phyloP scores from a whole-genome alignment of 345 rosid genomes.

The Boechera retrofracta region DNA sequence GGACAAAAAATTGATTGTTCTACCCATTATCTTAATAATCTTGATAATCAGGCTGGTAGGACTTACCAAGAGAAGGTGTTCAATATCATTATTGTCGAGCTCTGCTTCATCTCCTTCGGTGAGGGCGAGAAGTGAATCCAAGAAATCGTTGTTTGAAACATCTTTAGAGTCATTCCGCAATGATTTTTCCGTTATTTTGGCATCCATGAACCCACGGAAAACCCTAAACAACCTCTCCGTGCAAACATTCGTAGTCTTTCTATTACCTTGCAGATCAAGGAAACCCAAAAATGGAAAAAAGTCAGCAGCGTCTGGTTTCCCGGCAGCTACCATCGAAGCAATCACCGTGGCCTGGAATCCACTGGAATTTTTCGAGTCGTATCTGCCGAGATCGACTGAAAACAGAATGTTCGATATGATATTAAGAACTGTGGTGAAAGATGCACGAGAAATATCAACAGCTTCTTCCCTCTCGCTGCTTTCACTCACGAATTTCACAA shows the following conservation, averaged over 20 bases:
- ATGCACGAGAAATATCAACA: constrained; percentile 34
- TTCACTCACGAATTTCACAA: constrained; percentile 25
- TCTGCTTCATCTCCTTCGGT: constrained; percentile 26
- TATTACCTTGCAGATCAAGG: constrained; percentile 36
- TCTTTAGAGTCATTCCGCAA: not conserved
- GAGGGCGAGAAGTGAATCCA: constrained; percentile 34
- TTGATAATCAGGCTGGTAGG: not conserved
- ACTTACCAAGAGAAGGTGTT: constrained; percentile 35
- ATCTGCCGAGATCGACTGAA: constrained; percentile 33
- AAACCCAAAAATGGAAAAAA: constrained; percentile 31
- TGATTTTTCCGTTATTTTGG: not conserved
- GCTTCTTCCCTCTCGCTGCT: constrained; percentile 30
- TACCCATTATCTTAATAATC: no score
- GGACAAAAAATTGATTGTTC: no score
- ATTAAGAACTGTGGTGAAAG: constrained; percentile 30
- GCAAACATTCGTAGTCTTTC: constrained; percentile 11
- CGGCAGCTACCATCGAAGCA: constrained; percentile 13
- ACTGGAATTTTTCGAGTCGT: not conserved
- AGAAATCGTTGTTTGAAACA: constrained; percentile 18
- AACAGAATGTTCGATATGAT: constrained; percentile 39
- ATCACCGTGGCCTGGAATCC: constrained; percentile 17
- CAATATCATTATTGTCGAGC: constrained; percentile 5
- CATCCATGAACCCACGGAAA: constrained; percentile 40
- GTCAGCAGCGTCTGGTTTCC: constrained; percentile 28
- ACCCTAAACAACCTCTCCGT: constrained; percentile 22